Base-by-base conservation (phyloP, 176 grass and related monocot genomes). In the Hordeum marinum region DNA sequence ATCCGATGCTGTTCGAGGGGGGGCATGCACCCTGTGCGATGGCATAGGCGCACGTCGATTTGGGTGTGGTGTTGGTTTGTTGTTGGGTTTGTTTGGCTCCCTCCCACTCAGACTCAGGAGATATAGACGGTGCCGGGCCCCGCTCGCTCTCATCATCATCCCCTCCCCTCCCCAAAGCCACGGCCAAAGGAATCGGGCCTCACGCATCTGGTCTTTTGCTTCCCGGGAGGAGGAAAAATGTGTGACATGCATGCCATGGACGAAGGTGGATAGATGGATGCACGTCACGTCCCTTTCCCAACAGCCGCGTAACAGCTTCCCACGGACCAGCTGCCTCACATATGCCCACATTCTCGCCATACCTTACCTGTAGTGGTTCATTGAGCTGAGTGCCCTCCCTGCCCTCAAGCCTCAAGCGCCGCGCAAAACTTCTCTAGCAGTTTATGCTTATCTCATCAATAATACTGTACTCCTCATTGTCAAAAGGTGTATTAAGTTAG, bases 161-260 rank as follows among this genome's bases (percentile, higher is more conserved):
- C n/a, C n/a, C n/a, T n/a, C 43, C 43, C 11, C 14, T 12, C 43
- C 45, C 46, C 15, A 50, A 7, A 1, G 46, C 45, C 45, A 50
- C 6, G 46, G 12, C 46, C 61, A 48, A 82, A 70, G 54, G 80
- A 88, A 82, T 69, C 72, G 71, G 80, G 40, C 21, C 82, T 67
- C 74, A 21, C 79, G 21, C 70, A 34, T 80, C 8, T 21, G 54
- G 26, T 55, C 37, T 66, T 66, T 59, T 85, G 83, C 83, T 78
- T 86, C 83, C 88, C 69, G 32, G 72, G 83, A 90, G 88, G 83
- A 90, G 75, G 74, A 82, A 82, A 86, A 67, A 43, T 37, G 81
- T 65, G 11, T 17, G 31, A 40, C 71, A 35, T 21, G 76, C 78
- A 34, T 34, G 32, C 3, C 63, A 54, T 85, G 1, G 66, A 63